Base-by-base conservation (phyloP, 2,329 filamentous ascomycete genomes). In the Falciphora oryzae region DNA sequence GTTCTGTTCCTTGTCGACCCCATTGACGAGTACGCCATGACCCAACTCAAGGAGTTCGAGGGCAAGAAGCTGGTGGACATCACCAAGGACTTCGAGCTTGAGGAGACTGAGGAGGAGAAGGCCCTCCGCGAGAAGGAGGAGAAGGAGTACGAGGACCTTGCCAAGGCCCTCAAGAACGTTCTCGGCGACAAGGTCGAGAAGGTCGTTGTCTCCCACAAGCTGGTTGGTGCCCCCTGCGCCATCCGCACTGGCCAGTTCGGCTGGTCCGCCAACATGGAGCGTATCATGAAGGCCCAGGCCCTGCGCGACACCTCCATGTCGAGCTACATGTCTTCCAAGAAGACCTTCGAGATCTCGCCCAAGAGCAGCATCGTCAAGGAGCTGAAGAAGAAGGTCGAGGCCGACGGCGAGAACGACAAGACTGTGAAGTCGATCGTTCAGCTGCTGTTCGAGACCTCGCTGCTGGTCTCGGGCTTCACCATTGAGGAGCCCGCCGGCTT, bases 231-330 rank as follows among this genome's bases (percentile, higher is more conserved):
- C 70, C 95, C 95, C 76, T 98, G 95, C 82, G 95, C 95, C 78
- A 98, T 99, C 86, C 94, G 95, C 80, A 99, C 95, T 72, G 95
- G 95, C 76, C 95, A 98, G 84, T 99, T 99, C 81, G 95, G 95
- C 82, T 99, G 95, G 95, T 98, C 94, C 65, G 95, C 95, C 78
- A 99, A 99, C 89, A 99, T 99, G 95, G 95, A 99, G 88, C 95
- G 95, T 86, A 99, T 99, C 89, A 99, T 99, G 95, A 99, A 99
- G 90, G 95, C 95, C 32, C 95, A 99, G 86, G 95, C 95, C 76
- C 94, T 99, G 75, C 95, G 95, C 84, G 95, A 99, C 84, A 99
- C 95, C 72, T 97, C 93, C 75, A 99, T 99, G 95, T 92, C 88
- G 82, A 96, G 92, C 74, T 99, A 99, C 91, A 99, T 99, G 95